phyloP scores from a whole-genome alignment of 768 basidiomycete genomes.

The Leccinum longicurvipes region DNA sequence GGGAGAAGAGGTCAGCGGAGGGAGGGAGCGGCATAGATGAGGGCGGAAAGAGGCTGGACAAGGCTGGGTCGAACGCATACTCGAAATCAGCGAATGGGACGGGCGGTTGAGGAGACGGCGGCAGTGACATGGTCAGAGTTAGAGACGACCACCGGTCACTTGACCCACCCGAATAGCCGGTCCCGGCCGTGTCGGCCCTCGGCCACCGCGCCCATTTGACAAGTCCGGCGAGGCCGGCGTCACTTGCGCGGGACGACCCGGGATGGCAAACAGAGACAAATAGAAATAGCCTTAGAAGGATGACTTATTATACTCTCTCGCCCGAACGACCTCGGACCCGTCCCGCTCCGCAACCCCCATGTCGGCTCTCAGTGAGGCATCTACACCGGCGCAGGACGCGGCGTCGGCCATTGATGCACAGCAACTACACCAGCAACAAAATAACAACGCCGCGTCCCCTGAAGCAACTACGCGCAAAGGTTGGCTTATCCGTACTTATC shows the following conservation, averaged over 20 bases:
- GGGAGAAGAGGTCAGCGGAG: constrained; percentile 75
- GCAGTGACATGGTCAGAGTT: constrained; percentile 25
- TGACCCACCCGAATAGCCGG: constrained; percentile 21
- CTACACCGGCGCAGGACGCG: constrained; percentile 66
- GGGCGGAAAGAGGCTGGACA: constrained; percentile 54
- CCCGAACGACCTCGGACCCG: constrained; percentile 29
- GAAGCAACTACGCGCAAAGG: constrained; percentile 53
- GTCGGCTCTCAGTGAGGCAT: constrained; percentile 73
- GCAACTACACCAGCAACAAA: constrained; percentile 44
- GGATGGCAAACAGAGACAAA: constrained; percentile 28
- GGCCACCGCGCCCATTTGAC: background rate
- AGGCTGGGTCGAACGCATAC: constrained; percentile 64
- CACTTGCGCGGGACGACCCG: constrained; percentile 16
- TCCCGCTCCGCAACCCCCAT: constrained; percentile 50
- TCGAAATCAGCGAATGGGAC: constrained; percentile 67
- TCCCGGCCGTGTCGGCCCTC: background rate
- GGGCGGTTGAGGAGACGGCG: constrained; percentile 42
- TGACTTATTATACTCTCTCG: constrained; percentile 26
- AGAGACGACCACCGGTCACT: constrained; percentile 12
- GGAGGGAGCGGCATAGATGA: constrained; percentile 61
- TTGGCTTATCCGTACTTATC: constrained; percentile 34
- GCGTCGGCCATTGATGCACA: constrained; percentile 57
- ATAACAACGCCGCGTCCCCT: constrained; percentile 29
- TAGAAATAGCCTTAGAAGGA: constrained; percentile 22
- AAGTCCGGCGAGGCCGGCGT: constrained; percentile 6